Evolutionary conservation across 2,329 filamentous ascomycete species (phyloP), one percentile per base, ranked within the genome.

Genomic region (Amylocarpus encephaloides): DNA sequence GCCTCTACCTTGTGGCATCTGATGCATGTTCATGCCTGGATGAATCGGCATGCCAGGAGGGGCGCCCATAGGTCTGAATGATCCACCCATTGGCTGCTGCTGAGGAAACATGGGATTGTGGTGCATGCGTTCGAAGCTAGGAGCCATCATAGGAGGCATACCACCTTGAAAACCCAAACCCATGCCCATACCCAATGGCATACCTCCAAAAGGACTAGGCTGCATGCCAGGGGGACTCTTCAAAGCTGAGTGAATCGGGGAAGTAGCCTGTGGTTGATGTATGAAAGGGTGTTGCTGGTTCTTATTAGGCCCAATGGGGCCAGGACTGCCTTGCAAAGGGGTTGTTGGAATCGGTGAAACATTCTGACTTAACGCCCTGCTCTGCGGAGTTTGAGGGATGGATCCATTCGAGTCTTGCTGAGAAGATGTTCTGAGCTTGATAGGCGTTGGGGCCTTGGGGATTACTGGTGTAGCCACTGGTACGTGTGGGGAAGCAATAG

Each of bases 381-480:
- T 77, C 64, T 86, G 80, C 1, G 87, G 83, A 2, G 82, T 79
- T 54, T 85, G 82, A 2, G 88, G 86, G 15, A 61, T 85, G 6
- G 81, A 79, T 6, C 79, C 74, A 64, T 83, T 80, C 9, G 82
- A 82, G 22, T 83, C 85, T 65, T 93, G 89, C 56, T 94, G 88
- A 42, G 80, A 71, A 53, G 54, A 52, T 15, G 91, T 87, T 49
- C 88, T 83, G 34, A 83, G 78, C 55, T 86, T 85, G 57, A 82
- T 85, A 7, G 90, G 88, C 11, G 88, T 91, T 5, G 89, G 83
- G 16, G 84, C 83, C 66, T 95, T 95, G 11, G 90, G 83, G 42
- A 95, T 71, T 22, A 82, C 84, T 6, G 93, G 92, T 32, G 88
- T 93, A 9, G 87, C 86, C 53, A 88, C 76, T 26, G 85, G 73